These are phyloP conservation scores for Lithospermum erythrorhizon DNA, from an alignment of 257 asterid species.

Conservation along the genomic window DNA sequence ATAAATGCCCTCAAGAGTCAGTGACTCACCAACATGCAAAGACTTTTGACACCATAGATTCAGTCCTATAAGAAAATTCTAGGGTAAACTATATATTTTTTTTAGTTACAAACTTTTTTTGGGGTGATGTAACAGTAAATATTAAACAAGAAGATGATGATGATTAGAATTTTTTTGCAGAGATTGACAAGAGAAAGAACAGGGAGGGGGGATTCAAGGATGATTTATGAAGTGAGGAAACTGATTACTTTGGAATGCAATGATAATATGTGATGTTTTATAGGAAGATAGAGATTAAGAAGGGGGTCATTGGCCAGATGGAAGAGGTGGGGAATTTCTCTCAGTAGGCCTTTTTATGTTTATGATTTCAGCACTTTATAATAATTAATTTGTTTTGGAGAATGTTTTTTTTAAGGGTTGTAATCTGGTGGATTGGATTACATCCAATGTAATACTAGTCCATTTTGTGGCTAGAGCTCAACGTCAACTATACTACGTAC, in stretches of 20 bases:
- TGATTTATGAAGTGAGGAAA: conserved; percentile 15
- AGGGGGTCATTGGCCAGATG: not conserved
- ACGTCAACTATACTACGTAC: too few relatives aligned
- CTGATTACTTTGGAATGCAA: too few relatives aligned
- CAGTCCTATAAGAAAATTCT: not conserved
- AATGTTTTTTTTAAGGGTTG: conserved; percentile 5
- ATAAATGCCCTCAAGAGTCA: not conserved
- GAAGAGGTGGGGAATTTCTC: too few relatives aligned
- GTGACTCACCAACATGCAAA: not conserved
- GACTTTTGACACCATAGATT: not conserved
- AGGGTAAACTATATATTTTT: not conserved
- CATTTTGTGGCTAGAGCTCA: too few relatives aligned
- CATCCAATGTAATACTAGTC: not conserved
- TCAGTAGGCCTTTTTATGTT: too few relatives aligned
- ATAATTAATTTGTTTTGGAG: conserved; percentile 11
- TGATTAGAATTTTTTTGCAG: too few relatives aligned
- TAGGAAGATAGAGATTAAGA: not conserved
- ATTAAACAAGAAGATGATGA: not conserved
- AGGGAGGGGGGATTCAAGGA: conserved; percentile 16
- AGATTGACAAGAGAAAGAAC: conserved; percentile 15
- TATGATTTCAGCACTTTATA: not conserved
- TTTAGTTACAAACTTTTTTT: not conserved
- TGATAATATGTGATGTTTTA: too few relatives aligned
- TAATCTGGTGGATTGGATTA: conserved; percentile 8
- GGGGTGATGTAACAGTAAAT: too few relatives aligned